Percentiles rank a stretch among this genome's conserved stretches.
Conservation (phyloP, 176 grass and related monocot species). For the Lolium rigidum region DNA sequence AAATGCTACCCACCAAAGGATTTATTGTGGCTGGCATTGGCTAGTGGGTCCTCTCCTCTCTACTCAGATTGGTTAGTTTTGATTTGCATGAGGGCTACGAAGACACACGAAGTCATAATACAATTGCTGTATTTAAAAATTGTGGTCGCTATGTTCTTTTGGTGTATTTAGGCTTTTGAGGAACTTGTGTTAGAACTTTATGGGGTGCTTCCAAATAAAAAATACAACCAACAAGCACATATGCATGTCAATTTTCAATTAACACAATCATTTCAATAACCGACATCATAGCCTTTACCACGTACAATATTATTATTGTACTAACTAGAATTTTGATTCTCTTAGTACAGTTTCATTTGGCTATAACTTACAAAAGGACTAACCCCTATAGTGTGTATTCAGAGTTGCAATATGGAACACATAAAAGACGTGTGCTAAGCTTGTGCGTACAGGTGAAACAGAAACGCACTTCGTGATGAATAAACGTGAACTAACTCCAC, state of each 20-base stretch:
- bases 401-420: background rate
- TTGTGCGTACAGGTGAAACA: background rate
- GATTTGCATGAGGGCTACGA: background rate
- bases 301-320: background rate
- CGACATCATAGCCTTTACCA: background rate
- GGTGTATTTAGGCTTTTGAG: background rate
- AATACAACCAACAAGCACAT: slow-evolving; percentile 6
- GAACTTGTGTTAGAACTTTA: slow-evolving; percentile 22
- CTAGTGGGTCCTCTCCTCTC: background rate
- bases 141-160: background rate
- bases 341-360: background rate
- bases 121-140: background rate
- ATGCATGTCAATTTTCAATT: background rate
- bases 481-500: background rate
- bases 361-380: background rate
- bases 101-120: background rate
- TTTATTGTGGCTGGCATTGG: background rate
- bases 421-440: background rate
- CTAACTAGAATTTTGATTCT: background rate
- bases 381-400: background rate
- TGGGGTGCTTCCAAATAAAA: background rate
- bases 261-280: background rate
- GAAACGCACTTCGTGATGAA: background rate
- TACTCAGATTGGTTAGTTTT: background rate
- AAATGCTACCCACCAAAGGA: background rate